Base-by-base conservation (phyloP, 1,139 yeast genomes). In the Candida sp. region DNA sequence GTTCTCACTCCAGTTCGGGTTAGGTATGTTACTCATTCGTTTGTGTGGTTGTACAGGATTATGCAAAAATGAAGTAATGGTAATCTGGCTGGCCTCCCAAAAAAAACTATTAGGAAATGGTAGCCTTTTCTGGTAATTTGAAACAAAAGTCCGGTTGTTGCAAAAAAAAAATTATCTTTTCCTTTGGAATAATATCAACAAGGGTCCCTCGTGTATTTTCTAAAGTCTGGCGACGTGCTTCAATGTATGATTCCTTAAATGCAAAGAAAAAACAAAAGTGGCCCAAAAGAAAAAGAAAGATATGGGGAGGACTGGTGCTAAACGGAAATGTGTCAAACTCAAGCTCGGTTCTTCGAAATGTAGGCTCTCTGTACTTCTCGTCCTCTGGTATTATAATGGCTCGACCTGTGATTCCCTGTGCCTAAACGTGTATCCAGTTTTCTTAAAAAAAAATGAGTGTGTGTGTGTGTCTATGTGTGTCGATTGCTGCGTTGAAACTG, bases 1-100 rank as follows among this genome's bases (percentile, higher is more conserved):
- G 28, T 43, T 38, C 31, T 38, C 46, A 43, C 27, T 43, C 46
- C 46, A 43, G 33, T 43, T 42, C 7, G 17, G 26, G 23, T 42
- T 43, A 27, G 39, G 38, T 25, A 33, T 6, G 28, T 35, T 33
- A 25, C 46, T 43, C 46, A 43, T 43, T 27, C 5, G 17, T 2
- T 17, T 43, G 27, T 17, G 25, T 35, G 5, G 37, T 33, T 11
- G 37, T 33, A 33, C 37, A 22, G 17, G 23, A 35, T 35, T 35
- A 35, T 35, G 39, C 39, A 22, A 35, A 35, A 22, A 22, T 7
- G 23, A 38, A 8, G n/a, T 25, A 8, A 38, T 8, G 4, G 7
- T 12, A 12, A n/a, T 34, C 12, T 4, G 5, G 5, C 23, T 25
- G 7, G 4, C 28, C 28, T n/a, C 27, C 11, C 25, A 38, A 38